phyloP scores from a whole-genome alignment of 345 rosid species.

The Eucalyptus erythrocorys region DNA sequence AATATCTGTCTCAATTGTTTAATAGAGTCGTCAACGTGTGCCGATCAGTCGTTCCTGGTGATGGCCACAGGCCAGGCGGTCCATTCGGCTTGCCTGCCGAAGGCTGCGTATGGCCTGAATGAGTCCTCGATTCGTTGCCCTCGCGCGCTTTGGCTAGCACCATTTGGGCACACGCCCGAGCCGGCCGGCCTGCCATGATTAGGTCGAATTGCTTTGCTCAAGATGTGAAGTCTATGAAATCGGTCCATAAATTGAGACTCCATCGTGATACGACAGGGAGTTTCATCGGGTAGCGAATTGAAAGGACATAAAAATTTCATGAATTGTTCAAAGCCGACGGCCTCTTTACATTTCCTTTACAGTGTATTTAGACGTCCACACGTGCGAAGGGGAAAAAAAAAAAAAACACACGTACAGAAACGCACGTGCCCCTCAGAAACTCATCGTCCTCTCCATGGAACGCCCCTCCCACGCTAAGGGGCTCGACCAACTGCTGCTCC shows the following conservation, averaged over 20 bases:
- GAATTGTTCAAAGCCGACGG: not conserved
- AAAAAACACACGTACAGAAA: not conserved
- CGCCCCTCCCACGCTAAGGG: not conserved
- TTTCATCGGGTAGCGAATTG: not conserved
- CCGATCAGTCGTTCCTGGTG: not conserved
- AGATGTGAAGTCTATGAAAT: not conserved
- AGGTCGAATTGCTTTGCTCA: not conserved
- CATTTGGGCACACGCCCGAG: not conserved
- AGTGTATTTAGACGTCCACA: not conserved
- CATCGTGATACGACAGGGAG: not conserved
- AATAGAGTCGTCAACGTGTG: not conserved
- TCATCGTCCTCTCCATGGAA: not conserved
- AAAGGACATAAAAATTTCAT: not conserved
- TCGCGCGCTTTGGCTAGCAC: not conserved
- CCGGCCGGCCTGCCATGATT: not conserved
- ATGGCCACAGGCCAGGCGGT: not conserved
- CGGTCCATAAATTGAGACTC: not conserved
- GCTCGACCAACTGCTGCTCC: conserved; percentile 5
- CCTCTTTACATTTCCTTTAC: not conserved
- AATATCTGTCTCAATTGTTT: not conserved
- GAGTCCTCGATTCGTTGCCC: not conserved
- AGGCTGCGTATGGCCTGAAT: not conserved
- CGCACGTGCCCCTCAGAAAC: not conserved
- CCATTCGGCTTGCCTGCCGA: not conserved
- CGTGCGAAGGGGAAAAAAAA: not conserved